These are phyloP conservation scores for Beauveria scarabaeidicola DNA, from an alignment of 2,329 filamentous ascomycete species.

Conservation along the genomic window DNA sequence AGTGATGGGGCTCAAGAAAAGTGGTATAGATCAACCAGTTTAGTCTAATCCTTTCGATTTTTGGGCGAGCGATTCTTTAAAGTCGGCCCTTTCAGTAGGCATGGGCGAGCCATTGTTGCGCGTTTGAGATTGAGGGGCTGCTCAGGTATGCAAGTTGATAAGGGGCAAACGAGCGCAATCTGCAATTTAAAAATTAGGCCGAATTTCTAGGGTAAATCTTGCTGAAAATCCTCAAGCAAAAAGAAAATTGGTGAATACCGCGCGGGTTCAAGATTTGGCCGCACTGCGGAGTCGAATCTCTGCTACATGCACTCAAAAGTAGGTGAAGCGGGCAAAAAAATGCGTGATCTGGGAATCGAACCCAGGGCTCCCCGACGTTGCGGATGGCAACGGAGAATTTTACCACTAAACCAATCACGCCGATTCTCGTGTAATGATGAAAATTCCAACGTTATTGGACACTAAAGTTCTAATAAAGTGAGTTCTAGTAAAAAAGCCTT, in stretches of 20 bases:
- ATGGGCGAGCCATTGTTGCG: neutral
- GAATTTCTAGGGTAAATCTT: no score
- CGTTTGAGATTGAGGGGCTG: neutral
- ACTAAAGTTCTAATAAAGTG: neutral
- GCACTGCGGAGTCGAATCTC: no score
- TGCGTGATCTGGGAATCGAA: slow-evolving; percentile 12
- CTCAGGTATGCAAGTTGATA: neutral
- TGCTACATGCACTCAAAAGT: no score
- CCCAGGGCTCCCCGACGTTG: slow-evolving; percentile 12
- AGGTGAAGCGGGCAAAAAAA: neutral
- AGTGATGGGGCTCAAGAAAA: neutral
- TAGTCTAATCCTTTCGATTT: neutral
- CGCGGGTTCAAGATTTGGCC: no score
- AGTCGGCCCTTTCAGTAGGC: neutral
- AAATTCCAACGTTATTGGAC: neutral
- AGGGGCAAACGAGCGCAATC: neutral
- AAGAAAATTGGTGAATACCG: no score
- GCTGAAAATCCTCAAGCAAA: no score
- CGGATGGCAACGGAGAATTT: slow-evolving; percentile 12
- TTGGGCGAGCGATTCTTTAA: neutral
- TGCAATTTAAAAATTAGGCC: neutral
- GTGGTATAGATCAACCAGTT: neutral
- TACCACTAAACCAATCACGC: slow-evolving; percentile 12
- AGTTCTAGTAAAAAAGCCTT: neutral
- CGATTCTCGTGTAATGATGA: neutral